phyloP scores from a whole-genome alignment of 140 eudicot genomes.

The Senecio squalidus region DNA sequence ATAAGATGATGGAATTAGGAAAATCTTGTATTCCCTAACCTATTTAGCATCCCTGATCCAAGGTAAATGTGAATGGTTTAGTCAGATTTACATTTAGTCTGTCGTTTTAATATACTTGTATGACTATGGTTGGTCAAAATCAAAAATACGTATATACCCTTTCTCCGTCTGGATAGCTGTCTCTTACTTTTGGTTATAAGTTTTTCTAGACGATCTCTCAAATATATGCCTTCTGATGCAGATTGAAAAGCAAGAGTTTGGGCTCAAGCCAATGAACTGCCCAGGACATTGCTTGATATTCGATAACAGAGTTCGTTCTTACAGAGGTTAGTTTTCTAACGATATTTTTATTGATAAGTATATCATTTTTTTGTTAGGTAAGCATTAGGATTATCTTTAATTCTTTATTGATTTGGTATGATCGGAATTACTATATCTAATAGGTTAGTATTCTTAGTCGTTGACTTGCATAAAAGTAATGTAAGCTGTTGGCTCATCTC shows the following conservation, averaged over 20 bases:
- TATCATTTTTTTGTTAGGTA: no score
- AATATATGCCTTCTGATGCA: constrained; percentile 22
- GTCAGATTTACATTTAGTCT: not conserved
- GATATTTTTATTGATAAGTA: not conserved
- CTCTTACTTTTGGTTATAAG: not conserved
- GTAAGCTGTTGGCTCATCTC: no score
- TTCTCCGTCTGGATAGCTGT: not conserved
- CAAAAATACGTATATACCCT: not conserved
- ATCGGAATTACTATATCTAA: no score
- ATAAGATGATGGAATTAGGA: no score
- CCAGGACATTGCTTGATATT: constrained; percentile 94
- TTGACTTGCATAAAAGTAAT: no score
- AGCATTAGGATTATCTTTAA: no score
- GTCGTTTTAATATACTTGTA: not conserved
- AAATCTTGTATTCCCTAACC: no score
- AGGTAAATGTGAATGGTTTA: not conserved
- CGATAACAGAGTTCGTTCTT: constrained; percentile 90
- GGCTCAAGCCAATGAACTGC: constrained; percentile 97
- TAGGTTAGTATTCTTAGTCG: no score
- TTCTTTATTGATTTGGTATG: no score
- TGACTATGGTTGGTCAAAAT: not conserved
- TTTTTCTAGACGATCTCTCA: no score
- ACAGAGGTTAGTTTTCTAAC: constrained; percentile 55
- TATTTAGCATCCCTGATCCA: no score
- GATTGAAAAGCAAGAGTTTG: constrained; percentile 91